Evolutionary conservation across 129 eudicot species (phyloP).

Genomic region (Sambucus nigra): DNA sequence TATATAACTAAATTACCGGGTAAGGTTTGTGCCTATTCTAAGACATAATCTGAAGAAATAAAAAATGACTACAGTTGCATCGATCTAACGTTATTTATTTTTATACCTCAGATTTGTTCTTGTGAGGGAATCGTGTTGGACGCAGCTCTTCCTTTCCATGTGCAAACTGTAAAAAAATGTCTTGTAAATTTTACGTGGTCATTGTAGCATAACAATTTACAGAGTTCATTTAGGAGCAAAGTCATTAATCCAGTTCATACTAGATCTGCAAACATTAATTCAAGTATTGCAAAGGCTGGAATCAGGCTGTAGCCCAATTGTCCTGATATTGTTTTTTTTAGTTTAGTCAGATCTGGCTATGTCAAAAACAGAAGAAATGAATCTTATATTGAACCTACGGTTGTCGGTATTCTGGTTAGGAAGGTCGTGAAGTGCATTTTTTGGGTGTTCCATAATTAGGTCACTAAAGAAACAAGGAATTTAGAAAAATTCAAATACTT

Average conservation of each 20-base stretch:
- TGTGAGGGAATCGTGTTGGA: conserved; percentile 15
- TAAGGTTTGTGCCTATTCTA: background rate
- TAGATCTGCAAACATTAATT: background rate
- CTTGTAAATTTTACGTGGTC: background rate
- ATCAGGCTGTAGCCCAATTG: background rate
- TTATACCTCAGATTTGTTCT: conserved; percentile 28
- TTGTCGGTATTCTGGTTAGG: background rate
- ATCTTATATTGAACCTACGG: background rate
- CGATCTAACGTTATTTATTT: background rate
- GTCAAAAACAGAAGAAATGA: background rate
- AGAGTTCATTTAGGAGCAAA: background rate
- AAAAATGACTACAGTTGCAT: background rate
- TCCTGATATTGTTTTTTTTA: background rate
- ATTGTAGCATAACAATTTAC: background rate
- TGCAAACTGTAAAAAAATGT: conserved; percentile 22
- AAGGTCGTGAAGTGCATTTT: background rate
- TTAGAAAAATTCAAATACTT: too few species aligned
- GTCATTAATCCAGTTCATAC: background rate
- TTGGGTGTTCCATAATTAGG: background rate
- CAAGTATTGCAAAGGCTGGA: background rate
- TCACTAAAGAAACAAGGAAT: too few species aligned
- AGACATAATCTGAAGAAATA: too few species aligned
- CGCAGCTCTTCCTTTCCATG: conserved; percentile 40
- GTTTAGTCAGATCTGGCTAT: background rate
- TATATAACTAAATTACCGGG: too few species aligned